Conservation (phyloP, 345 rosid species). For the Raphanus raphanistrum region DNA sequence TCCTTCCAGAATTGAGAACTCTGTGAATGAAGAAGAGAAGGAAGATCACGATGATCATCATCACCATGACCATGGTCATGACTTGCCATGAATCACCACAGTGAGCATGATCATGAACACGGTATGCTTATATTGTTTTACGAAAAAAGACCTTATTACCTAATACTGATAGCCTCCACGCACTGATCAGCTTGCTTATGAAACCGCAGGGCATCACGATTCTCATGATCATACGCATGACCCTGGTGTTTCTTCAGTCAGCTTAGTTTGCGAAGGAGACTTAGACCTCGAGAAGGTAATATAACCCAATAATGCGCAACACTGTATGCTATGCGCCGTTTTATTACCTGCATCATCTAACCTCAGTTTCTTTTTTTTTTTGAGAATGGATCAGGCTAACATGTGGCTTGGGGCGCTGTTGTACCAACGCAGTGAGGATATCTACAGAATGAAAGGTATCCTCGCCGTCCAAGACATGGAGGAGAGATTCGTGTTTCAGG, state of each 20-base stretch:
- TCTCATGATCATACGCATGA: slow-evolving; percentile 88
- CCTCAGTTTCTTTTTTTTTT: slow-evolving; percentile 3
- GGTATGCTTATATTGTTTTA: slow-evolving; percentile 12
- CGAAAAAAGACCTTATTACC: neutral
- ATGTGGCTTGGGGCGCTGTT: slow-evolving; percentile 85
- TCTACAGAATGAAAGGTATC: slow-evolving; percentile 94
- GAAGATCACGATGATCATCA: slow-evolving; percentile 57
- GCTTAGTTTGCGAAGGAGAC: slow-evolving; percentile 87
- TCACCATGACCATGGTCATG: slow-evolving; percentile 49
- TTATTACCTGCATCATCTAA: slow-evolving; percentile 24
- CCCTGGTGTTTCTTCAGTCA: slow-evolving; percentile 89
- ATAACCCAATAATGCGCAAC: slow-evolving; percentile 14
- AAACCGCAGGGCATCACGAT: slow-evolving; percentile 65
- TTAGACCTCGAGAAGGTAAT: slow-evolving; percentile 93
- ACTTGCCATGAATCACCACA: slow-evolving; percentile 59
- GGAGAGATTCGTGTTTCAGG: slow-evolving; percentile 88
- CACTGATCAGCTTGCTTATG: slow-evolving; percentile 21
- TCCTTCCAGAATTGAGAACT: slow-evolving; percentile 68
- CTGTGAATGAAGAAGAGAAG: slow-evolving; percentile 57
- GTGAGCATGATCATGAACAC: slow-evolving; percentile 60
- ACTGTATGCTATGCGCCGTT: neutral
- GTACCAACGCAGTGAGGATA: slow-evolving; percentile 81
- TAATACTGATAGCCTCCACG: slow-evolving; percentile 1
- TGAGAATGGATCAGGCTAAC: slow-evolving; percentile 63
- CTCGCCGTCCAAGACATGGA: slow-evolving; percentile 76